Conservation (phyloP, 2,329 filamentous ascomycete species). For the Fusarium newnesense region DNA sequence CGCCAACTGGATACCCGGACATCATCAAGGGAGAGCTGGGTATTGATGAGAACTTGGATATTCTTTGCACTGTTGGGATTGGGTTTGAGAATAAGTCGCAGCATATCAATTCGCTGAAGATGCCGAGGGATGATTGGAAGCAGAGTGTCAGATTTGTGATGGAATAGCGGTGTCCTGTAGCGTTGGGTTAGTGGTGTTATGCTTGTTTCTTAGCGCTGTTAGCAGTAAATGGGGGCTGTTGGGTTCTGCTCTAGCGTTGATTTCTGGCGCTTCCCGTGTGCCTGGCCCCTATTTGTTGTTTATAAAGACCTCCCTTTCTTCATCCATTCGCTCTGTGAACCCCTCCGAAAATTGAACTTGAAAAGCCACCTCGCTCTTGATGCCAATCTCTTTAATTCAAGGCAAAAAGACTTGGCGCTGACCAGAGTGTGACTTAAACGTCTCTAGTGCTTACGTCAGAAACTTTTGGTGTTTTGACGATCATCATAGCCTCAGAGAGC, state of each 20-base stretch:
- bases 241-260: not conserved
- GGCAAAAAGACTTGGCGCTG: not conserved
- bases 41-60: constrained; percentile 1
- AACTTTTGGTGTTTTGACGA: not conserved
- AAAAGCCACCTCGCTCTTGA: fast-evolving
- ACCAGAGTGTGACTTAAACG: not conserved
- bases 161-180: not conserved
- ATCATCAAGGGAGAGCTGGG: constrained; percentile 8
- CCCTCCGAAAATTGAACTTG: fast-evolving
- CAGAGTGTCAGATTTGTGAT: constrained; percentile 3
- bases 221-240: not conserved
- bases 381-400: not conserved
- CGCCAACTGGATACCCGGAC: constrained; percentile 14
- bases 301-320: fast-evolving
- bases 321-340: fast-evolving
- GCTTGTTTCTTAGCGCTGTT: not conserved
- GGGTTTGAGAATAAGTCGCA: constrained; percentile 20
- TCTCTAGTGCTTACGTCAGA: constrained; percentile 8
- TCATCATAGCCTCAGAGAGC: not conserved
- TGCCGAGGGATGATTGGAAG: constrained; percentile 24
- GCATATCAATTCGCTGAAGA: constrained; percentile 14
- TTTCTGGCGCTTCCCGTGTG: not conserved
- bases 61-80: constrained; percentile 12
- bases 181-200: not conserved
- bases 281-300: not conserved